Conservation (phyloP, 1,284 basidiomycete species). For the Ganoderma boninense region DNA sequence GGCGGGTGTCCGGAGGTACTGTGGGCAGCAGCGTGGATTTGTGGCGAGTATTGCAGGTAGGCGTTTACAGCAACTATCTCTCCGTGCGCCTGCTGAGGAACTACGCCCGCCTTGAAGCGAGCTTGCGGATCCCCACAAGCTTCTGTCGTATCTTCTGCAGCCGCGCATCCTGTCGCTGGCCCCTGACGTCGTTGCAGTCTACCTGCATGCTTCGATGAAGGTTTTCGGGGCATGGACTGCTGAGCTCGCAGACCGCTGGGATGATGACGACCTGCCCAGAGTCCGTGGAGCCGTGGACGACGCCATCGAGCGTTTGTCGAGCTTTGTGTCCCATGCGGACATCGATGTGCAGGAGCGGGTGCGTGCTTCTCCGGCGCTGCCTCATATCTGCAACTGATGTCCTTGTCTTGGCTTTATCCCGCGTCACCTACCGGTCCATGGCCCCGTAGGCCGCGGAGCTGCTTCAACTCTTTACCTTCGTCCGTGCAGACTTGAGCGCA, state of each 20-base stretch:
- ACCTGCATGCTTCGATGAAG: conserved; percentile 87
- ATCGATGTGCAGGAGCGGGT: conserved; percentile 94
- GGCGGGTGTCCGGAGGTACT: conserved; percentile 82
- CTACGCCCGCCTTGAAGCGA: conserved; percentile 53
- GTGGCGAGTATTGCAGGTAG: conserved; percentile 90
- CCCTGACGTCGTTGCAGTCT: conserved; percentile 74
- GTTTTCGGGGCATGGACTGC: conserved; percentile 89
- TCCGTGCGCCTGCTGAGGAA: neutral
- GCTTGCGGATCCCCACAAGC: conserved; percentile 72
- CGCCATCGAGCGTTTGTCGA: conserved; percentile 62
- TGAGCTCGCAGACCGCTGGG: conserved; percentile 80
- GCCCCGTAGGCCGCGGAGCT: conserved; percentile 77
- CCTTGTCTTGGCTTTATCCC: neutral
- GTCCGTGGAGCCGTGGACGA: conserved; percentile 69
- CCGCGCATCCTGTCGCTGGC: conserved; percentile 61
- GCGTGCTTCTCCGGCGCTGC: conserved; percentile 40
- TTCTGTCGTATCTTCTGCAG: conserved; percentile 74
- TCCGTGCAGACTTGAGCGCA: conserved; percentile 79
- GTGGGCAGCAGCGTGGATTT: conserved; percentile 95
- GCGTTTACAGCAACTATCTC: conserved; percentile 40
- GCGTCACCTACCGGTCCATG: conserved; percentile 1
- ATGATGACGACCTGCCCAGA: conserved; percentile 68
- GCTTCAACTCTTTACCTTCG: conserved; percentile 81
- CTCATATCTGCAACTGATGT: conserved; percentile 7
- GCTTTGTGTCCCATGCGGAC: conserved; percentile 66